Conservation (phyloP, 257 asterid species). For the Lycium ferocissimum region DNA sequence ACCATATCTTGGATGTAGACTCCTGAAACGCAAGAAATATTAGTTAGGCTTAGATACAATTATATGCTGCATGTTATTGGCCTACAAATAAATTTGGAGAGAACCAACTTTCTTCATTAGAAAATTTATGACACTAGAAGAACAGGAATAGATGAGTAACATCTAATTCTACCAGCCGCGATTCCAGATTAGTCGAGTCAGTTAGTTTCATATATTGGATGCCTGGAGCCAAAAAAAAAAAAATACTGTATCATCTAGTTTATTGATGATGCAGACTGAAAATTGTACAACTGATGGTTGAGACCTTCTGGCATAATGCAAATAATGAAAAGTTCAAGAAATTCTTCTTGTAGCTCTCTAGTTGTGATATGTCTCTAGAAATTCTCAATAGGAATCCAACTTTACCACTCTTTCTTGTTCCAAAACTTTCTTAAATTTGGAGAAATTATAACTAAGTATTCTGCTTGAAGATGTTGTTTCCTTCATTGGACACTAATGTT, state of each 20-base stretch:
- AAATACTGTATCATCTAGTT: too few relatives aligned
- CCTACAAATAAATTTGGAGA: neutral
- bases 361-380: neutral
- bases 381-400: neutral
- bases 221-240: too few relatives aligned
- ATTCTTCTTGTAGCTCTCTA: neutral
- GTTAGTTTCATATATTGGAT: neutral
- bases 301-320: too few relatives aligned
- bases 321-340: too few relatives aligned
- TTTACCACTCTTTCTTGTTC: neutral
- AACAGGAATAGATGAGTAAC: neutral
- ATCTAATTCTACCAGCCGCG: neutral
- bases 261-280: too few relatives aligned
- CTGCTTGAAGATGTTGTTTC: neutral
- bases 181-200: too few relatives aligned
- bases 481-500: neutral
- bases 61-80: neutral
- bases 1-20: neutral
- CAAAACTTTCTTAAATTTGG: too few relatives aligned
- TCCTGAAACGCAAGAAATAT: constrained; percentile 23
- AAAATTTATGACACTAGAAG: neutral
- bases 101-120: neutral
- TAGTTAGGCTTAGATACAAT: neutral
- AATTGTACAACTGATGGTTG: too few relatives aligned
- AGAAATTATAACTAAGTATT: neutral